Percentiles rank a stretch among this genome's conserved stretches.
These are phyloP conservation scores for Venturiaceae sp. DNA, from an alignment of 2,329 filamentous ascomycete genomes.

Conservation along the genomic window DNA sequence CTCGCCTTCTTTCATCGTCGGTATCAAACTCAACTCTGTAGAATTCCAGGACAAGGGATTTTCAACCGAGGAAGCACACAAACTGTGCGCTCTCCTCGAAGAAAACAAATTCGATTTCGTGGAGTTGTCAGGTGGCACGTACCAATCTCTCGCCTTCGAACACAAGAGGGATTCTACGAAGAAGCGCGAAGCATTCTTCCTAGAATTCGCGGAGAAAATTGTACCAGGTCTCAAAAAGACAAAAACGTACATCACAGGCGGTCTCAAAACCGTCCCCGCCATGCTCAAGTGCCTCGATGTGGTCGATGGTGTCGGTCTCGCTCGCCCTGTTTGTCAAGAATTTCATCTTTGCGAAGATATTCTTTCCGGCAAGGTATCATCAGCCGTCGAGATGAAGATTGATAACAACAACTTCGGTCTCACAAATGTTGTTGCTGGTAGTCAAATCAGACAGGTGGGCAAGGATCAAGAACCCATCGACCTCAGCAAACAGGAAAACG, in stretches of 20 bases:
- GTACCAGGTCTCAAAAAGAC: slow-evolving; percentile 40
- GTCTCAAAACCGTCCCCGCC: slow-evolving; percentile 42
- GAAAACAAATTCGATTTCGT: slow-evolving; percentile 45
- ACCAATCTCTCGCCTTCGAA: slow-evolving; percentile 42
- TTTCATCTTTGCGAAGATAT: slow-evolving; percentile 35
- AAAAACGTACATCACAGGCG: slow-evolving; percentile 50
- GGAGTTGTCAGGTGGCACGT: slow-evolving; percentile 52
- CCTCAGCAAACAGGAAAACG: slow-evolving; percentile 36
- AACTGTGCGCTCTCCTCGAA: slow-evolving; percentile 40
- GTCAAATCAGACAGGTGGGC: slow-evolving; percentile 43
- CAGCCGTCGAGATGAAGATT: slow-evolving; percentile 37
- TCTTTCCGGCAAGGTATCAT: slow-evolving; percentile 33
- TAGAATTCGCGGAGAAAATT: slow-evolving; percentile 49
- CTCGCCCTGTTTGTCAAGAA: slow-evolving; percentile 43
- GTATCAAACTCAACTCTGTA: slow-evolving; percentile 51
- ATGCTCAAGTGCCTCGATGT: slow-evolving; percentile 46
- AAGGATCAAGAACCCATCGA: slow-evolving; percentile 45
- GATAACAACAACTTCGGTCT: slow-evolving; percentile 44
- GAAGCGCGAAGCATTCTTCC: slow-evolving; percentile 50
- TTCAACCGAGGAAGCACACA: slow-evolving; percentile 38
- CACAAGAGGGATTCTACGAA: slow-evolving; percentile 45
- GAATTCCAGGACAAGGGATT: slow-evolving; percentile 46
- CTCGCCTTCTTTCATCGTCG: slow-evolving; percentile 32
- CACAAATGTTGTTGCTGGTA: slow-evolving; percentile 36
- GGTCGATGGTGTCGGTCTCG: slow-evolving; percentile 53